Base-by-base conservation (phyloP, 169 alveolate species). In the Eimeria sp. region DNA sequence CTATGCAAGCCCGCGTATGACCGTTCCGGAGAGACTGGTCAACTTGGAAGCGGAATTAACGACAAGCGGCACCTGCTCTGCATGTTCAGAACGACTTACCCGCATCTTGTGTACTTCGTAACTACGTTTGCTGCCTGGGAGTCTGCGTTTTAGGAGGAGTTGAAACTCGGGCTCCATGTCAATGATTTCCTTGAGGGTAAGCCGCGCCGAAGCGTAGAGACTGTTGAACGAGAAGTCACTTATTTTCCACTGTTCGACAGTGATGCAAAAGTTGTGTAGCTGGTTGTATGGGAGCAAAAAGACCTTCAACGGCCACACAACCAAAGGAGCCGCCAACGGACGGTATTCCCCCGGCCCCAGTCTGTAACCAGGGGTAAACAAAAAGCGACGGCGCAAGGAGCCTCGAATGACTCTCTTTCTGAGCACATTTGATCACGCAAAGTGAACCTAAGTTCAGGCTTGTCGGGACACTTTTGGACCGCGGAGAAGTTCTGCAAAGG, bases 81-180 rank as follows among this genome's bases (percentile, higher is more conserved):
- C 27, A 14, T n/a, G 78, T 13, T 20, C 49, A 34, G 57, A 30
- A 27, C n/a, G 9, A 18, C 92, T 96, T 78, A 97, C 97, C 72
- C 97, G 96, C 76, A 95, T 63, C 90, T 96, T 96, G 88, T 95
- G 97, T 2, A 97, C 98, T 94, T 97, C 97, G 95, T 95, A 96
- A 91, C 98, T 97, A 45, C 95, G 95, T 89, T 95, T 96, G 54
- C 88, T 92, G 20, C 94, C 97, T n/a, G 97, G 96, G 7, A 97
- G 86, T 67, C 93, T 94, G 49, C 96, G 90, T 72, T 95, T 94
- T 34, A 97, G 89, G 57, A 97, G 72, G 63, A 97, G 92, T 67
- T 89, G 95, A 30, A 96, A 95, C 89, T 97, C 98, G 16, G 97
- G 98, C 76, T 97, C 97, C 67, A 75, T 89, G 51, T 97, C 95